Evolutionary conservation across 2,329 filamentous ascomycete genomes (phyloP), one percentile per base, ranked within the genome.

Genomic region (Aspergillus uvarum): DNA sequence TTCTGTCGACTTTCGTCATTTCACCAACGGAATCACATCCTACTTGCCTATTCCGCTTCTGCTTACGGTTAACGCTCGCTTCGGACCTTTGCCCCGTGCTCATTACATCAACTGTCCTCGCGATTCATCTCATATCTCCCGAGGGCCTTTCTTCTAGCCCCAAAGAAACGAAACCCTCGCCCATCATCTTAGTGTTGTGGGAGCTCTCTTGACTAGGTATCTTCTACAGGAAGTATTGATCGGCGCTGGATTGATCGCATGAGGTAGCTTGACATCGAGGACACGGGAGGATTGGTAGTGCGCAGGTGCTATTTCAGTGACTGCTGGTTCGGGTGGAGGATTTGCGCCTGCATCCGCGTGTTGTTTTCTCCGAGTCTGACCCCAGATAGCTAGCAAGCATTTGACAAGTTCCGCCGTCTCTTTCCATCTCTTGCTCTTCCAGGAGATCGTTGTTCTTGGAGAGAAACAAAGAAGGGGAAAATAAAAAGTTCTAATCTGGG

Each of bases 351-450:
- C 70, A 70, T 71, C 67, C 65, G 68, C 70, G 64, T 76, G 66
- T 73, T 72, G 68, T 74, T 74, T 68, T 74, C 68, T 74, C 70
- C 38, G 51, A 70, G 65, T 74, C 70, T 72, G 73, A 70, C 72
- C 65, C 74, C 74, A 75, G 68, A 73, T 78, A 78, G 76, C 75
- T 78, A 79, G 76, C 74, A 77, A 78, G 70, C 74, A 77, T 78
- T 77, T 65, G 74, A 77, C 73, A 76, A 75, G 67, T 74, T 75
- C 65, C 69, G 73, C 70, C 72, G 70, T 67, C 71, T 69, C 63
- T 70, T 70, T 74, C 68, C 70, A 71, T 71, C 68, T 72, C 68
- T 70, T 70, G 70, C 67, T 68, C 61, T 66, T 70, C 64, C 70
- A 70, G 65, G 68, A 68, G 67, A 66, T 59, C 59, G 58, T 62